Evolutionary conservation across 768 basidiomycete species (phyloP).

Genomic region (Boletus pseudo-olivaceus): DNA sequence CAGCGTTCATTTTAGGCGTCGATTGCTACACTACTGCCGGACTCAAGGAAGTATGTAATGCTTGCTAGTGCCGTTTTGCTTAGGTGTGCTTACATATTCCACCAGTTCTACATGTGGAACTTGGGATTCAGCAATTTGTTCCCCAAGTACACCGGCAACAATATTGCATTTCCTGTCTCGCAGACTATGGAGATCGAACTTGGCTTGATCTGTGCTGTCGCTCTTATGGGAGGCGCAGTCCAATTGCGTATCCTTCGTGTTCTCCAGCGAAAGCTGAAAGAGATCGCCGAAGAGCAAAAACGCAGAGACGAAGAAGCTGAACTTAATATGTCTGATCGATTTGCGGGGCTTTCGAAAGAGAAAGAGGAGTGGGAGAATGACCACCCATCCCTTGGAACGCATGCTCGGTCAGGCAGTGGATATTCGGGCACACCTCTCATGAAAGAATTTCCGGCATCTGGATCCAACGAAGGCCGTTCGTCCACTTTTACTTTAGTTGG

Average conservation of each 20-base stretch:
- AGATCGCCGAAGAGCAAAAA: slow-evolving; percentile 73
- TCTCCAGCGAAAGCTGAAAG: slow-evolving; percentile 73
- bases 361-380: slow-evolving; percentile 84
- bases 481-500: slow-evolving; percentile 50
- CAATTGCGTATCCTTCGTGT: slow-evolving; percentile 84
- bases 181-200: slow-evolving; percentile 94
- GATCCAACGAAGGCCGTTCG: slow-evolving; percentile 40
- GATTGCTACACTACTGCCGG: slow-evolving; percentile 92
- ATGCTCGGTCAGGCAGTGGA: slow-evolving; percentile 61
- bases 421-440: slow-evolving; percentile 63
- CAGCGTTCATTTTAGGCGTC: slow-evolving; percentile 87
- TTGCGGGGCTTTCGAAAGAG: slow-evolving; percentile 63
- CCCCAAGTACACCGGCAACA: slow-evolving; percentile 64
- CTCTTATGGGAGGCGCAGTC: slow-evolving; percentile 84
- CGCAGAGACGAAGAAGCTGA: slow-evolving; percentile 75
- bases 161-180: slow-evolving; percentile 76
- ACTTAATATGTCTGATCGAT: slow-evolving; percentile 63
- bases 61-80: background rate
- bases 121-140: slow-evolving; percentile 81
- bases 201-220: slow-evolving; percentile 78
- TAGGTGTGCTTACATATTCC: slow-evolving; percentile 14
- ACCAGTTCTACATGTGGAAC: slow-evolving; percentile 93
- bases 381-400: slow-evolving; percentile 62
- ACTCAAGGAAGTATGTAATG: slow-evolving; percentile 75
- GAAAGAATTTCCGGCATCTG: slow-evolving; percentile 56